Evolutionary conservation across 208 protist species (phyloP).

Genomic region (Leishmania amazonensis): DNA sequence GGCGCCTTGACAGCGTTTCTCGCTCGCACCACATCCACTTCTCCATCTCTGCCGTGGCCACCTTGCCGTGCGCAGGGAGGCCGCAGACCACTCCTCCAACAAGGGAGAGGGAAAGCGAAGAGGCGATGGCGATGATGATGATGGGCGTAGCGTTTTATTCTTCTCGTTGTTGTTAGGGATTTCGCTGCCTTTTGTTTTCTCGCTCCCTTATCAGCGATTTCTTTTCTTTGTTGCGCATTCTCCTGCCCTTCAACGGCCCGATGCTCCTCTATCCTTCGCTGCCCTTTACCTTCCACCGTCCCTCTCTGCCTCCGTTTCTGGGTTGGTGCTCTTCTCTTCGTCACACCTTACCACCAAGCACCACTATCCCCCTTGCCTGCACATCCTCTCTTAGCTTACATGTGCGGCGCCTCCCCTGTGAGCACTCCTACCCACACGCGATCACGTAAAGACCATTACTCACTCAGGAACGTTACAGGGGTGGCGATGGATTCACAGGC

Average conservation of each 20-base stretch:
- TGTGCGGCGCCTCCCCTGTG: neutral
- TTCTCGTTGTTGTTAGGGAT: neutral
- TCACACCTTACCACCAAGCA: neutral
- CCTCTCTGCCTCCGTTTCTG: neutral
- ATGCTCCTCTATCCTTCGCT: neutral
- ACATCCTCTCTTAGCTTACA: no score
- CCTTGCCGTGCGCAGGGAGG: neutral
- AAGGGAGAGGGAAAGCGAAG: neutral
- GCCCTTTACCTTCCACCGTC: neutral
- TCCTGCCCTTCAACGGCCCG: neutral
- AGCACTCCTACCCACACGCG: neutral
- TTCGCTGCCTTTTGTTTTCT: neutral
- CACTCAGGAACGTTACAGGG: neutral
- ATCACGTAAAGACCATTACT: neutral
- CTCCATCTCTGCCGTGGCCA: neutral
- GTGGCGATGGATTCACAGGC: constrained; percentile 4
- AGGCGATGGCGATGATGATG: neutral
- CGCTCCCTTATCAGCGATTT: neutral
- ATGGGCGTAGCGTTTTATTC: neutral
- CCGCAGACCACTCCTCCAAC: neutral
- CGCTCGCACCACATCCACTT: neutral
- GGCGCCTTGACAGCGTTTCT: no score
- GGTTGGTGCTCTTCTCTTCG: neutral
- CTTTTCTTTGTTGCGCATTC: neutral
- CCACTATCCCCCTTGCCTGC: neutral